These are phyloP conservation scores for Colletotrichum incanum DNA, from an alignment of 2,329 filamentous ascomycete genomes.

Conservation along the genomic window DNA sequence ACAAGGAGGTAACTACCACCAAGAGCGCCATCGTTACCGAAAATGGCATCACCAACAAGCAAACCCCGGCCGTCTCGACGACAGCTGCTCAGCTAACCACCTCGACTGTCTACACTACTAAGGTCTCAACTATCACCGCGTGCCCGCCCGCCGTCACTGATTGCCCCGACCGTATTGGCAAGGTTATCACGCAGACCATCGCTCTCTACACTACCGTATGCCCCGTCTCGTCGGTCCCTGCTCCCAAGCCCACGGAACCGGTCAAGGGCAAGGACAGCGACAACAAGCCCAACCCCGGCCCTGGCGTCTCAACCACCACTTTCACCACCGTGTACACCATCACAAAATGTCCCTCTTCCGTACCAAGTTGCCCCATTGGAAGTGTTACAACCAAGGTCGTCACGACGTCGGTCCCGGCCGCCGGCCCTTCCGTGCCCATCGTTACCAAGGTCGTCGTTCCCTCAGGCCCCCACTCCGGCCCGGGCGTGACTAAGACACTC, in stretches of 20 bases:
- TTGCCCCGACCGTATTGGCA: conserved; percentile 54
- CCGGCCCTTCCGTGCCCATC: not conserved
- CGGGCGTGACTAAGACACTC: conserved; percentile 1
- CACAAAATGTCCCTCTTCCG: conserved; percentile 67
- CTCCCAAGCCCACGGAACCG: conserved; percentile 28
- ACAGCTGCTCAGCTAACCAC: conserved; percentile 47
- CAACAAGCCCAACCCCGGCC: not conserved
- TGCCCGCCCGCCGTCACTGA: conserved; percentile 62
- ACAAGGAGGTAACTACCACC: conserved; percentile 36
- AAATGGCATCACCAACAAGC: not conserved
- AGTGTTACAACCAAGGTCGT: conserved; percentile 59
- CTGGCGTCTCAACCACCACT: conserved; percentile 51
- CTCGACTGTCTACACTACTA: conserved; percentile 59
- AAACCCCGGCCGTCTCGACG: conserved; percentile 25
- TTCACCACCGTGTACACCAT: conserved; percentile 66
- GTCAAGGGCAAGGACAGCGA: conserved; percentile 23
- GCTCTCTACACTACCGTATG: conserved; percentile 59
- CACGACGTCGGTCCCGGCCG: conserved; percentile 41
- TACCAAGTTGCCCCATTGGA: conserved; percentile 56
- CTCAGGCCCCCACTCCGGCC: not conserved
- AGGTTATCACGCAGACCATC: conserved; percentile 55
- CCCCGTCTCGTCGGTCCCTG: conserved; percentile 52
- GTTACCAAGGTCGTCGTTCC: conserved; percentile 1
- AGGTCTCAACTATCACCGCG: conserved; percentile 69
- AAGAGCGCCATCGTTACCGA: not conserved